phyloP scores from a whole-genome alignment of 331 rosid genomes.

The Arachis monticola region DNA sequence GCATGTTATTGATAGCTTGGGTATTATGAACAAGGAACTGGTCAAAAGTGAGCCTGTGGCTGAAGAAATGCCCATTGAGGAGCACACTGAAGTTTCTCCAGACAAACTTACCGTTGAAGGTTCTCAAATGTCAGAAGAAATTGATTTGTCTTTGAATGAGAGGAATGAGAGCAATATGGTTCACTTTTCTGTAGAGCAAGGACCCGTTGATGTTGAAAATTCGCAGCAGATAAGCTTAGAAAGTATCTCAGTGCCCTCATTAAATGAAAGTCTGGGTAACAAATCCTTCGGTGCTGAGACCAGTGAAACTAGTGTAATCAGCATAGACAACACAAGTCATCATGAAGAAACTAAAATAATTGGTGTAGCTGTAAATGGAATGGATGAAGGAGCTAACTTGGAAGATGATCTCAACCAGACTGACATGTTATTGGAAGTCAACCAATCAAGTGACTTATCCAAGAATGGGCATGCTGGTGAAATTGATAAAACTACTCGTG shows the following conservation, averaged over 20 bases:
- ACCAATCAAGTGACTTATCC: conserved; percentile 38
- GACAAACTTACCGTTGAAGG: conserved; percentile 35
- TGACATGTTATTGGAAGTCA: conserved; percentile 21
- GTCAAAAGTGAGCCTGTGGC: conserved; percentile 35
- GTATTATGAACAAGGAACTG: conserved; percentile 37
- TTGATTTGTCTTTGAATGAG: conserved; percentile 38
- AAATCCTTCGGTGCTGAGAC: conserved; percentile 36
- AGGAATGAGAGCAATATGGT: conserved; percentile 34
- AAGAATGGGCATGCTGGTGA: conserved; percentile 33
- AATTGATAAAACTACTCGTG: conserved; percentile 33
- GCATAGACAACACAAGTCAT: conserved; percentile 11
- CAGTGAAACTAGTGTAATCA: conserved; percentile 38
- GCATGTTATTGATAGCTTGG: conserved; percentile 43
- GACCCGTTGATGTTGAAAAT: conserved; percentile 37
- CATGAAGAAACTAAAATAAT: conserved; percentile 36
- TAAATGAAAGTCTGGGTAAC: conserved; percentile 37
- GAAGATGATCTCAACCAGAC: not conserved
- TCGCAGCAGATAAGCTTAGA: conserved; percentile 37
- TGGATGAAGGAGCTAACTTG: conserved; percentile 37
- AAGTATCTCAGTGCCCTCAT: conserved; percentile 26
- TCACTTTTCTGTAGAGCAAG: conserved; percentile 45
- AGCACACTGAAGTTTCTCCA: conserved; percentile 43
- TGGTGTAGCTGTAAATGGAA: conserved; percentile 35
- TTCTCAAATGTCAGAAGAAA: conserved; percentile 44
- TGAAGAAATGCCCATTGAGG: conserved; percentile 47